Conservation (phyloP, 2,329 filamentous ascomycete genomes). For the Proliferodiscus dingleyae region DNA sequence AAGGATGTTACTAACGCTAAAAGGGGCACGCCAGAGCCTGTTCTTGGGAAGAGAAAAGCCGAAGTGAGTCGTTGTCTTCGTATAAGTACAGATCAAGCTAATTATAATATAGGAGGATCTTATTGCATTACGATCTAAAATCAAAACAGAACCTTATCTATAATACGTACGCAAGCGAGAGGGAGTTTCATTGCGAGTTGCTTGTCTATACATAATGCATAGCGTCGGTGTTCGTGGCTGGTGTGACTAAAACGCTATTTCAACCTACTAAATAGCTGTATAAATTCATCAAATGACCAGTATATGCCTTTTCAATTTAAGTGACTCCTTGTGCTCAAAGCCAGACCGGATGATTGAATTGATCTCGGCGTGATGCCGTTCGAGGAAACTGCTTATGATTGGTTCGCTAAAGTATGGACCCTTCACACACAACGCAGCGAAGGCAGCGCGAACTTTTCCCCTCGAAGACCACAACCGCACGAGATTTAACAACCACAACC, state of each 20-base stretch:
- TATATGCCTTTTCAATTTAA: too few species aligned
- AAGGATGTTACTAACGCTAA: constrained; percentile 51
- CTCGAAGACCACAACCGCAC: constrained; percentile 3
- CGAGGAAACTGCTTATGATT: background rate
- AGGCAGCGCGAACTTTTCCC: constrained; percentile 8
- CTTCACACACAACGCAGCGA: constrained; percentile 6
- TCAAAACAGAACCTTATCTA: constrained; percentile 25
- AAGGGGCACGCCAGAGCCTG: constrained; percentile 56
- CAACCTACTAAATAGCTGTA: background rate
- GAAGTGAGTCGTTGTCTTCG: constrained; percentile 49
- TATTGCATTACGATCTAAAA: constrained; percentile 25
- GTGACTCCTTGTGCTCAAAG: too few species aligned
- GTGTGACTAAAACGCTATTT: background rate
- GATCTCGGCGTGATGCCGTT: too few species aligned
- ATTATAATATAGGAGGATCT: constrained; percentile 25
- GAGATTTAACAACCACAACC: constrained; percentile 5
- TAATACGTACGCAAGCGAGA: background rate
- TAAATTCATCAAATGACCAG: background rate
- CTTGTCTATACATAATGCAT: background rate
- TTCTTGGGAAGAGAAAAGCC: constrained; percentile 71
- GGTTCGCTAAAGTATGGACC: background rate
- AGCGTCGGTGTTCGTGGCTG: constrained; percentile 6
- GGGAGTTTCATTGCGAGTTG: background rate
- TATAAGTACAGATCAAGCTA: background rate
- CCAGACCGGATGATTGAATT: too few species aligned